Evolutionary conservation across 169 alveolate genomes (phyloP).

Genomic region (Plasmodium malariae): DNA sequence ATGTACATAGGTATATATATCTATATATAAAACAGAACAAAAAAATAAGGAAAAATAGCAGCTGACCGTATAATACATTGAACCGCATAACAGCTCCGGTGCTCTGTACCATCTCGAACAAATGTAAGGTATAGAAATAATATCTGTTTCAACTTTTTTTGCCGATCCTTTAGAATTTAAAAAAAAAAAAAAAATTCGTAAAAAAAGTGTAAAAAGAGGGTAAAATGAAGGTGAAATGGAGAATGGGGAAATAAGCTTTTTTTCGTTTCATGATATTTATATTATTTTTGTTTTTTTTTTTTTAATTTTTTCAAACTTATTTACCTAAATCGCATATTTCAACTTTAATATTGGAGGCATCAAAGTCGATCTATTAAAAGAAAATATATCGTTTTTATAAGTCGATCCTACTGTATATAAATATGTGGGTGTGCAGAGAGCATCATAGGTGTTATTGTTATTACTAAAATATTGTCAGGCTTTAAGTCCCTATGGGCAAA

Average conservation of each 20-base stretch:
- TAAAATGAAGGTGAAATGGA: neutral
- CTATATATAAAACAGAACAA: neutral
- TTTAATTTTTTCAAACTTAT: too few species aligned
- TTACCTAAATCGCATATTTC: conserved; percentile 86
- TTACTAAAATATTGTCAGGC: conserved; percentile 85
- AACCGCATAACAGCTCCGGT: conserved; percentile 84
- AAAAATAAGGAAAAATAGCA: conserved; percentile 3
- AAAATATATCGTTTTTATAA: neutral
- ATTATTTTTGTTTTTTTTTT: neutral
- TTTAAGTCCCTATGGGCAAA: conserved; percentile 85
- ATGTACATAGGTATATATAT: neutral
- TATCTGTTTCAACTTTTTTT: conserved; percentile 65
- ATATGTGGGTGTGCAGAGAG: neutral
- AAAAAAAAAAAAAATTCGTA: conserved; percentile 17
- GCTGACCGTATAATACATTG: conserved; percentile 80
- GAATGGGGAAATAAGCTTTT: conserved; percentile 1
- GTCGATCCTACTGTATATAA: neutral
- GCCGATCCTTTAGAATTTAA: conserved; percentile 73
- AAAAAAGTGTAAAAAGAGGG: neutral
- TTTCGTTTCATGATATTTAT: neutral
- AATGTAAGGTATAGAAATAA: conserved; percentile 83
- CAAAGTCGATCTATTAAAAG: conserved; percentile 78
- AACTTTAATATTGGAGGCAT: conserved; percentile 64
- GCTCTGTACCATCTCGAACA: conserved; percentile 88
- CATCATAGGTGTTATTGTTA: neutral